A percentile compares a stretch with the other conserved stretches of the same genome.
These are phyloP conservation scores for Vaccinium myrtillus DNA, from an alignment of 148 eudicot species.

Conservation along the genomic window DNA sequence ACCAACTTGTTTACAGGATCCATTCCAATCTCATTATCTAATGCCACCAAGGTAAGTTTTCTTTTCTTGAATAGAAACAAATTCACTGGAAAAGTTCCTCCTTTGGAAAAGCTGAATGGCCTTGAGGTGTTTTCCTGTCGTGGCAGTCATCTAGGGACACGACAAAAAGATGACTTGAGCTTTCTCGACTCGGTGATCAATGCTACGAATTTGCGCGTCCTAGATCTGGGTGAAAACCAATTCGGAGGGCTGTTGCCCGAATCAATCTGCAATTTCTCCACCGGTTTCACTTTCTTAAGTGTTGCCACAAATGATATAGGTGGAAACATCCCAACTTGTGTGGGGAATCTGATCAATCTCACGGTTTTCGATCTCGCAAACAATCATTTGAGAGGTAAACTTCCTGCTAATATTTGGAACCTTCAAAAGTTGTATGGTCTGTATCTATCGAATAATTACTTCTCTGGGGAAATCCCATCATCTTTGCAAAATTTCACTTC, in stretches of 20 bases:
- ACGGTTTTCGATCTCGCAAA: accelerated
- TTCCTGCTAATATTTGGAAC: background rate
- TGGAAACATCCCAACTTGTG: background rate
- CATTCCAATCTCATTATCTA: too few relatives aligned
- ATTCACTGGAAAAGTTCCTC: background rate
- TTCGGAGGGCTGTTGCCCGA: background rate
- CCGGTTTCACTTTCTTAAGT: background rate
- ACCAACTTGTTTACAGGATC: too few relatives aligned
- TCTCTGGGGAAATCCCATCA: background rate
- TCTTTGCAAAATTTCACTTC: background rate
- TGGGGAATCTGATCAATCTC: background rate
- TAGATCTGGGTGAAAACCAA: background rate
- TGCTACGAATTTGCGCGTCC: background rate
- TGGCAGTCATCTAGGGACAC: background rate
- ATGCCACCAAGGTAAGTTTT: too few relatives aligned
- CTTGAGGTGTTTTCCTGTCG: background rate
- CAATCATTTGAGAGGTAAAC: background rate
- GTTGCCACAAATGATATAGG: background rate
- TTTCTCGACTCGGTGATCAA: background rate
- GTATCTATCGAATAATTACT: background rate
- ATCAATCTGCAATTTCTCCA: background rate
- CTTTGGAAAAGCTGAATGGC: too few relatives aligned
- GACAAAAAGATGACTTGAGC: background rate
- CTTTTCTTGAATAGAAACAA: too few relatives aligned
- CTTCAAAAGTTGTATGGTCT: background rate